Percentiles rank a stretch among this genome's conserved stretches.
phyloP scores from a whole-genome alignment of 441 rosid species.

The Croton laevigatus region DNA sequence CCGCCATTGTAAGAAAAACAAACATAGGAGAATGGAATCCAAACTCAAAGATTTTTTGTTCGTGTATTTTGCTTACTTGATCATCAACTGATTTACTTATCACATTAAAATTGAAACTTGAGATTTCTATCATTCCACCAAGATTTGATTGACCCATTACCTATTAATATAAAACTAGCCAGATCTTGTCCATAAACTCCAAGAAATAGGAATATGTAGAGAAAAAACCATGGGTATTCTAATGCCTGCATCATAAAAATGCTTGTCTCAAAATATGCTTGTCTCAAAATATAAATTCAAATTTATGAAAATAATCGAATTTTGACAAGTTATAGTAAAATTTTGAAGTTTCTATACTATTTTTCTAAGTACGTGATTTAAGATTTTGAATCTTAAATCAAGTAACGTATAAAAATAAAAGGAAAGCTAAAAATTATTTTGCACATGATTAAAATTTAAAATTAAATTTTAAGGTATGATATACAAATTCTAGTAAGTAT shows the following conservation, averaged over 20 bases:
- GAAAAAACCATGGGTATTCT: conserved; percentile 41
- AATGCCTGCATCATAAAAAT: conserved; percentile 31
- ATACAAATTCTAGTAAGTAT: no score
- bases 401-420: no score
- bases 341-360: no score
- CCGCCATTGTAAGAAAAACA: conserved; percentile 36
- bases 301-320: no score
- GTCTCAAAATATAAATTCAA: no score
- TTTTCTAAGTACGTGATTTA: no score
- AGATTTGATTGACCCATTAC: conserved; percentile 27
- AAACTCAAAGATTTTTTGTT: conserved; percentile 48
- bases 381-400: no score
- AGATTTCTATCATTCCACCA: conserved; percentile 70
- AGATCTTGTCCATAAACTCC: conserved; percentile 56
- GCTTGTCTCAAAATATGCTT: no score
- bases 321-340: no score
- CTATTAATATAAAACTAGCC: conserved; percentile 33
- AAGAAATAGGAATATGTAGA: conserved; percentile 47
- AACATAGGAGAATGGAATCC: conserved; percentile 55
- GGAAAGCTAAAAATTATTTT: no score
- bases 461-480: no score
- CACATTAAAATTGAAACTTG: conserved; percentile 38
- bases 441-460: no score
- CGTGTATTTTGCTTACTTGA: conserved; percentile 49
- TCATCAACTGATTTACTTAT: conserved; percentile 48